Evolutionary conservation across 208 protist genomes (phyloP), one percentile per base, ranked within the genome.

Genomic region (Trypanosoma caninum): DNA sequence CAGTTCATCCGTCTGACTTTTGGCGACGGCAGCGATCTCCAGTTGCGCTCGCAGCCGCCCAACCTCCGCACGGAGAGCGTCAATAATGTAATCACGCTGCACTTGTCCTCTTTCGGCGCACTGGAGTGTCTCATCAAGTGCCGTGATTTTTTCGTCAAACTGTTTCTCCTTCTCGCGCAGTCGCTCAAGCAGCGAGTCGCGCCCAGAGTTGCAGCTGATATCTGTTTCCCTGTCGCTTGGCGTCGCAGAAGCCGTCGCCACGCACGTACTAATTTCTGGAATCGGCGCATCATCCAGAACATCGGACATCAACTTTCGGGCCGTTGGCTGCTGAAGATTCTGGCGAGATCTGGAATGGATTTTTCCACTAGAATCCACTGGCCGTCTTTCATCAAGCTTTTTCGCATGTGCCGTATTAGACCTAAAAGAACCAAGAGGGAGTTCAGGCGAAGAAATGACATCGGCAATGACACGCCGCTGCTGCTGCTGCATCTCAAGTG

Each of bases 141-240:
- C 75, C n/a, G 75, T 57, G 22, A 94, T 82, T 55, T 86, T 81
- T 2, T 73, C 64, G 44, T 94, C 84, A 62, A 94, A 91, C 47
- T 79, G 74, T 54, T 63, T 74, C 47, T 91, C 84, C 51, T 86
- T 87, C 40, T 71, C 71, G n/a, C 65, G 57, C 69, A 90, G 67
- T 18, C 74, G 63, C 31, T 61, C 58, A 28, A 86, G 59, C 11
- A 90, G 52, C 5, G 78, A 65, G 38, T 92, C 85, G 25, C 69
- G 37, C 25, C 40, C 53, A 41, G 56, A 64, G 28, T 40, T 23
- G 14, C 22, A 25, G 30, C 47, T 56, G 25, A 8, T 41, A 10
- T 18, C 44, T n/a, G 25, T 27, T 4, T 34, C 54, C 28, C 20
- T 58, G 11, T 71, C 46, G 14, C 48, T 51, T n/a, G 45, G 42